Evolutionary conservation across 2,329 filamentous ascomycete genomes (phyloP), one percentile per base, ranked within the genome.

Genomic region (Fusarium mangiferae): DNA sequence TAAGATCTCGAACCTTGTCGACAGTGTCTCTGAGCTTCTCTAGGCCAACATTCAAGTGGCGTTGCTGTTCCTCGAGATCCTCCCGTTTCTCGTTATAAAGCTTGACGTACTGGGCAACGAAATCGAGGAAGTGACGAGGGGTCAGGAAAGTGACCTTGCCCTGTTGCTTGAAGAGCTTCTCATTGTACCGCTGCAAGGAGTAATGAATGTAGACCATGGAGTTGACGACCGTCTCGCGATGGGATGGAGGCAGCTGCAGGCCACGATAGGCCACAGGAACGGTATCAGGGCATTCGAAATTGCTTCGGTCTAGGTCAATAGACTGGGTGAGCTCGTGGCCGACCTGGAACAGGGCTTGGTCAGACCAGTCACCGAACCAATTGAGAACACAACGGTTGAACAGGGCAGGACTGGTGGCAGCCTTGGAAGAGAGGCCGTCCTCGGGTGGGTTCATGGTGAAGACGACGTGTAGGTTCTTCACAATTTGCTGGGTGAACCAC

Each of bases 381-480:
- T 99, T 99, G 77, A 99, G 92, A 55, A 99, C 96, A 81, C 96
- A 99, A 88, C 96, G 93, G 86, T 99, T 99, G 92, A 99, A 99
- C 79, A 99, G 85, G 45, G 96, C 96, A 68, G 96, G 96, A 89
- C 95, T 98, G 7, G 97, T 99, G 35, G 96, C 97, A 64, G 96
- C 96, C 86, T 98, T 98, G 38, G 95, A 98, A 4, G 94, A 96
- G 14, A 99, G 86, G 1, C 96, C 96, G 77, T 96, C 96, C 80
- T 98, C 94, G 1, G 96, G 97, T 20, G 96, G 96, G 83, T 99
- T 99, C 96, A 99, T 99, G 7, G 96, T 99, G 83, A 99, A 99
- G 28, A 99, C 96, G 54, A 99, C 96, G 79, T 99, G 96, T 45
- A 99, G 86, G 80, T 99, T 99, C 87, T 98, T 98, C 81, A 99